Conservation (phyloP, 208 protist genomes). For the Trypanosoma caninum region DNA sequence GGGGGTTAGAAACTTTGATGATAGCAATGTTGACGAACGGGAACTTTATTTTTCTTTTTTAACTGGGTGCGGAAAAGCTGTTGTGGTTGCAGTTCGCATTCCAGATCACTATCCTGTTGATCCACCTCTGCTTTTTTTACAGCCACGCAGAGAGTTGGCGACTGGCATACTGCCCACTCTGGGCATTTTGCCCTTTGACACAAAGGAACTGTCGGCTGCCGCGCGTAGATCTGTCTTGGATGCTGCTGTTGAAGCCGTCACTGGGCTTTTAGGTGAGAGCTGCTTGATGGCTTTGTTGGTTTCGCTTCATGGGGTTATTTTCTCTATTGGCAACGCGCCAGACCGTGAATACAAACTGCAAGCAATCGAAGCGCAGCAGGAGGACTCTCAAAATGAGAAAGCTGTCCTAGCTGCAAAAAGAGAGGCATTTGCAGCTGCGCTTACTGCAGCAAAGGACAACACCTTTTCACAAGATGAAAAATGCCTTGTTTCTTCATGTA, state of each 20-base stretch:
- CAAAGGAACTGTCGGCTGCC: slow-evolving; percentile 53
- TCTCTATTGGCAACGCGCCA: slow-evolving; percentile 14
- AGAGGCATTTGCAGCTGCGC: slow-evolving; percentile 59
- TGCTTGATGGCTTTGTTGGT: slow-evolving; percentile 72
- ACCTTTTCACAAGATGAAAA: slow-evolving; percentile 30
- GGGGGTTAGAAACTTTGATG: slow-evolving; percentile 49
- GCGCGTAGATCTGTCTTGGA: slow-evolving; percentile 65
- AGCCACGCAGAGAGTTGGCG: slow-evolving; percentile 27
- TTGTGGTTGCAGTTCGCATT: slow-evolving; percentile 63
- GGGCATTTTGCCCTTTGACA: slow-evolving; percentile 43
- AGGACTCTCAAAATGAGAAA: slow-evolving; percentile 10
- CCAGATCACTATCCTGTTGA: slow-evolving; percentile 77
- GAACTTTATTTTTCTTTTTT: slow-evolving; percentile 72
- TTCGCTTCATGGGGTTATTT: slow-evolving; percentile 59
- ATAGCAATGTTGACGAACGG: slow-evolving; percentile 43
- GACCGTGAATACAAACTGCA: neutral
- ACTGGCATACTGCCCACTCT: slow-evolving; percentile 22
- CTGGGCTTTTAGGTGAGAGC: slow-evolving; percentile 48
- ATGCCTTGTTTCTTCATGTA: slow-evolving; percentile 38
- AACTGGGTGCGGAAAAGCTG: slow-evolving; percentile 38
- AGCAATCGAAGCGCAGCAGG: neutral
- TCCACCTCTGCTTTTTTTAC: slow-evolving; percentile 63
- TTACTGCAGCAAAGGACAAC: slow-evolving; percentile 34
- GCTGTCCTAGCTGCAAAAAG: slow-evolving; percentile 41
- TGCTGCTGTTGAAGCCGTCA: slow-evolving; percentile 66